Conservation (phyloP, 352 stramenopile genomes). For the Phytophthora gonapodyides region DNA sequence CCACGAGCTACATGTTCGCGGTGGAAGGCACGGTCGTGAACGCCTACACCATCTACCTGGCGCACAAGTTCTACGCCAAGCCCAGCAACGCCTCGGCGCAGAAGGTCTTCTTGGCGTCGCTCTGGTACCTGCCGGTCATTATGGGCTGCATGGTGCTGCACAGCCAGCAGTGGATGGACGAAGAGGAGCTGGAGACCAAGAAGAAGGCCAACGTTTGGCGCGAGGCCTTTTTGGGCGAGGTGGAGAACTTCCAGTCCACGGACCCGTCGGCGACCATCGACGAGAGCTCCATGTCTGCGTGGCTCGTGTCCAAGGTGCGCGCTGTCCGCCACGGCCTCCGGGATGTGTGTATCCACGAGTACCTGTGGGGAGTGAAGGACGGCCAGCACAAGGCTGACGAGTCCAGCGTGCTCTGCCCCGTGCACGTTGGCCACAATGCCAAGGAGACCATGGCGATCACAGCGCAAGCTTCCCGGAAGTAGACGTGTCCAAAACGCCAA, state of each 20-base stretch:
- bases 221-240: constrained; percentile 73
- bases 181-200: constrained; percentile 69
- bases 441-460: constrained; percentile 74
- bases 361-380: constrained; percentile 80
- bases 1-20: constrained; percentile 99
- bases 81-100: constrained; percentile 94
- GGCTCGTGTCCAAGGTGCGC: constrained; percentile 68
- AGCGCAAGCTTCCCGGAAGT: constrained; percentile 50
- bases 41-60: constrained; percentile 94
- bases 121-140: constrained; percentile 98
- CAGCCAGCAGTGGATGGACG: constrained; percentile 89
- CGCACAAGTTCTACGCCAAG: constrained; percentile 95
- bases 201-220: constrained; percentile 61
- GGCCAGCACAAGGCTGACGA: constrained; percentile 71
- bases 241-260: constrained; percentile 64
- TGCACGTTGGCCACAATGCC: constrained; percentile 69
- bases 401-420: constrained; percentile 77
- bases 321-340: constrained; percentile 69
- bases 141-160: constrained; percentile 98
- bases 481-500: constrained; percentile 20
- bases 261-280: constrained; percentile 42
- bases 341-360: constrained; percentile 86
- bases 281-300: constrained; percentile 63
- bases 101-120: constrained; percentile 96
- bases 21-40: constrained; percentile 97